Base-by-base conservation (phyloP, 768 basidiomycete species). In the Lactifluus hygrophoroides region DNA sequence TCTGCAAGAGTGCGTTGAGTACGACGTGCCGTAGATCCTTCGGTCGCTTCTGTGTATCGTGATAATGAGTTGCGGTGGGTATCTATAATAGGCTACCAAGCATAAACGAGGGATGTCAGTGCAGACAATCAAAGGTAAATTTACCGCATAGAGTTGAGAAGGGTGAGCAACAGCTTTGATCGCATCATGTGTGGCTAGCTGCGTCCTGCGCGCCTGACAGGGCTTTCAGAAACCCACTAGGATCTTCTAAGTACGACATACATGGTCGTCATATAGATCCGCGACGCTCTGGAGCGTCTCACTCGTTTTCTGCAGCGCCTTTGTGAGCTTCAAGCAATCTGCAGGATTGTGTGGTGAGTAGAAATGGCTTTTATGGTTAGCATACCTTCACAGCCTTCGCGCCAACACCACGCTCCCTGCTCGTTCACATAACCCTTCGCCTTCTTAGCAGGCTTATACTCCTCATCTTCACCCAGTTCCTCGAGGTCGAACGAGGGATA, bases 371-470 rank as follows among this genome's bases (percentile, higher is more conserved):
- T 43, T 45, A 27, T 35, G 16, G 23, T 51, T 17, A 7, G 50
- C 72, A 14, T 64, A 88, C 88, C 83, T 68, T 78, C 70, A 67
- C 90, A 92, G 3, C 76, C 77, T 53, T 93, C 88, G 25, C 83
- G 77, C 90, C 90, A 94, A 69, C 90, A 91, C 88, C 91, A 89
- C 3, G 88, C 90, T 1, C 88, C 85, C 25, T 88, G 80, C 9
- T 76, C 74, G 62, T 91, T 92, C 54, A 83, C 65, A 50, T 86
- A 66, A 0, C 86, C 85, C 57, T 77, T 81, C n/a, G 68, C 68
- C 54, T 76, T 76, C 37, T 66, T 53, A 43, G 54, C 44, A n/a
- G 32, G 38, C 17, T 64, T 54, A 21, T 43, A 49, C 30, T 66
- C 61, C 4, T 59, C 47, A 65, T 7, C 7, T 60, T 69, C 64